These are phyloP conservation scores for Kuraishia hungarica DNA, from an alignment of 805 yeast species.

Conservation along the genomic window DNA sequence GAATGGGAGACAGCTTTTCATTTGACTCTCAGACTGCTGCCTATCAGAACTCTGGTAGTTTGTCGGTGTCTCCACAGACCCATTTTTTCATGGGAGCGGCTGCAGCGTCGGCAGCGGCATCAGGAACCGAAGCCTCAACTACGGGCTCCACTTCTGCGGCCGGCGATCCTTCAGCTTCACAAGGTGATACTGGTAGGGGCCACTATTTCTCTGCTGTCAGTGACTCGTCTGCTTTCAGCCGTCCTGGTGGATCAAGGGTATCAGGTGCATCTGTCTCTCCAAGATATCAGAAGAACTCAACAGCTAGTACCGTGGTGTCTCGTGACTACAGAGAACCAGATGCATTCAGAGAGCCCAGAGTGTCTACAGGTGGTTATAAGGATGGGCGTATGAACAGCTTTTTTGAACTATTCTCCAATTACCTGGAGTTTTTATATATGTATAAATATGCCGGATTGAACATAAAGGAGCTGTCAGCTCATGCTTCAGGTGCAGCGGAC, in stretches of 20 bases:
- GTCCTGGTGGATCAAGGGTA: neutral
- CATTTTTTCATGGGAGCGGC: neutral
- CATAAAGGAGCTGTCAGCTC: neutral
- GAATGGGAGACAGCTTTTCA: neutral
- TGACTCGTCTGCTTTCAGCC: neutral
- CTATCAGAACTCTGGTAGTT: neutral
- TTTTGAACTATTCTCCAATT: slow-evolving; percentile 21
- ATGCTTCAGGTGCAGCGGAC: neutral
- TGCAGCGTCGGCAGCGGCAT: neutral
- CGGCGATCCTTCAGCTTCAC: neutral
- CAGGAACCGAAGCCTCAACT: no score
- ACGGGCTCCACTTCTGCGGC: no score
- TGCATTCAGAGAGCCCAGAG: neutral
- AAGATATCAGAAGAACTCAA: neutral
- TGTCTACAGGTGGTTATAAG: slow-evolving; percentile 9
- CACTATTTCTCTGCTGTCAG: neutral
- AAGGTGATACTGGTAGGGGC: neutral
- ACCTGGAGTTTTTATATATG: slow-evolving; percentile 16
- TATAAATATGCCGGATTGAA: slow-evolving; percentile 8
- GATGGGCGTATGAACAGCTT: slow-evolving; percentile 20
- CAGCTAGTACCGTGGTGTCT: neutral
- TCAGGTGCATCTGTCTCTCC: neutral
- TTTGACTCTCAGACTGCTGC: neutral
- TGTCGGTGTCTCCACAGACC: neutral
- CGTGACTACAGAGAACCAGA: neutral